Evolutionary conservation across 768 basidiomycete species (phyloP).

Genomic region (Lentinula lateritia): DNA sequence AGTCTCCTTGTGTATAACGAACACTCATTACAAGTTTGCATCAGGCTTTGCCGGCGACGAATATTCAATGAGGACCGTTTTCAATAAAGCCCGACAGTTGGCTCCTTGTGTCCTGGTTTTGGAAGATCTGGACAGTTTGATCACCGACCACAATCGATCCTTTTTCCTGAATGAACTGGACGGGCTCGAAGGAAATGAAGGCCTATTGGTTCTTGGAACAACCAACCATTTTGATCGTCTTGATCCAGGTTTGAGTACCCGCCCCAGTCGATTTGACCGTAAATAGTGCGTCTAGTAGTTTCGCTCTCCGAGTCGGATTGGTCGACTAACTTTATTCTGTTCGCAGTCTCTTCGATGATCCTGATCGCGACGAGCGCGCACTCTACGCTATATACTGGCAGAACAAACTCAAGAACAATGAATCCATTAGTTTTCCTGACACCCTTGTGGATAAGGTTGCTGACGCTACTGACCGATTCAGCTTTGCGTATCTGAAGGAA

Average conservation of each 20-base stretch:
- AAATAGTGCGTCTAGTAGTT: constrained; percentile 57
- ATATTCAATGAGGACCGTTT: constrained; percentile 59
- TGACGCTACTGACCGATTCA: constrained; percentile 58
- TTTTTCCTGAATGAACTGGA: constrained; percentile 89
- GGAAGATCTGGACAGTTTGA: constrained; percentile 66
- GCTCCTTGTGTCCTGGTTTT: constrained; percentile 63
- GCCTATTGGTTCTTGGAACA: constrained; percentile 69
- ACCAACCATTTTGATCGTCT: constrained; percentile 83
- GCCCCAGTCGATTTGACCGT: constrained; percentile 82
- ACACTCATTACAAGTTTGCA: neutral
- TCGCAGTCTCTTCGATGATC: constrained; percentile 67
- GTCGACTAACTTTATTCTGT: neutral
- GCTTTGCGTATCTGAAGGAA: constrained; percentile 87
- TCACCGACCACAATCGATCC: constrained; percentile 72
- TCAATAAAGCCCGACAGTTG: constrained; percentile 65
- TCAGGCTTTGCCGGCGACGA: constrained; percentile 60
- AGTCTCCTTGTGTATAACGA: neutral
- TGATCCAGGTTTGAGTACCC: constrained; percentile 68
- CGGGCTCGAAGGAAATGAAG: constrained; percentile 75
- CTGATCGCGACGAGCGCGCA: constrained; percentile 54
- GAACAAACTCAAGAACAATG: constrained; percentile 60
- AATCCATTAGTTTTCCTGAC: constrained; percentile 63
- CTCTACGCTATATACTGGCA: constrained; percentile 81
- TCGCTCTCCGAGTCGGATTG: neutral
- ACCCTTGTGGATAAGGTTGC: constrained; percentile 56